These are phyloP conservation scores for Cyathus striatus DNA, from an alignment of 768 basidiomycete species.

Conservation along the genomic window DNA sequence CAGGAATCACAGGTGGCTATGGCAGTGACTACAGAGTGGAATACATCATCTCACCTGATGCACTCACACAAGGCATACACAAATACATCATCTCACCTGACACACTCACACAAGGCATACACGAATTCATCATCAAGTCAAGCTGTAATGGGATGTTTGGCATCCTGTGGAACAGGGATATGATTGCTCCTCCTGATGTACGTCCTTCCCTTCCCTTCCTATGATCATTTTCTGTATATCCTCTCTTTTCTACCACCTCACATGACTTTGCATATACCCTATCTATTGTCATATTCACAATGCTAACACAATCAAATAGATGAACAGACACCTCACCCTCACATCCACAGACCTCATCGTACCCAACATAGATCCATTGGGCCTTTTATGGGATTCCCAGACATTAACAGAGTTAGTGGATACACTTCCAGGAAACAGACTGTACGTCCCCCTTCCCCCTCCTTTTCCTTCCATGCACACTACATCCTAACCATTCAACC, in stretches of 20 bases:
- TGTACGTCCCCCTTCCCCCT: too few relatives aligned
- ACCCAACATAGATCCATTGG: slow-evolving; percentile 84
- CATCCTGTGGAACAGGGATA: slow-evolving; percentile 74
- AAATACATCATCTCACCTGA: slow-evolving; percentile 68
- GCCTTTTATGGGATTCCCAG: slow-evolving; percentile 81
- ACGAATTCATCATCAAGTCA: slow-evolving; percentile 70
- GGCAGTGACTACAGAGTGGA: slow-evolving; percentile 90
- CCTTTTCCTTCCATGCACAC: too few relatives aligned
- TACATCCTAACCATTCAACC: too few relatives aligned
- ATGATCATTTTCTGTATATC: too few relatives aligned
- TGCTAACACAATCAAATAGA: too few relatives aligned
- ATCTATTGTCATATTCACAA: background rate
- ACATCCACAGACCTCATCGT: slow-evolving; percentile 91
- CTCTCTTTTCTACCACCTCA: too few relatives aligned
- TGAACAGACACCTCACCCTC: slow-evolving; percentile 67
- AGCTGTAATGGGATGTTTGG: slow-evolving; percentile 98
- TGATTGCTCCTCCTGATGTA: slow-evolving; percentile 81
- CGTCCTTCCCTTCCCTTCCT: background rate
- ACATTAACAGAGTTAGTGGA: slow-evolving; percentile 72
- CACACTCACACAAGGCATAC: slow-evolving; percentile 52
- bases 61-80: slow-evolving; percentile 52
- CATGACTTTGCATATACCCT: too few relatives aligned
- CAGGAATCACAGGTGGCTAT: slow-evolving; percentile 87
- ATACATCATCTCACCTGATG: slow-evolving; percentile 77
- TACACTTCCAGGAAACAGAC: slow-evolving; percentile 71